A percentile compares a stretch with the other conserved stretches of the same genome.
Evolutionary conservation across 169 alveolate species (phyloP).

Genomic region (Babesia bigemina): DNA sequence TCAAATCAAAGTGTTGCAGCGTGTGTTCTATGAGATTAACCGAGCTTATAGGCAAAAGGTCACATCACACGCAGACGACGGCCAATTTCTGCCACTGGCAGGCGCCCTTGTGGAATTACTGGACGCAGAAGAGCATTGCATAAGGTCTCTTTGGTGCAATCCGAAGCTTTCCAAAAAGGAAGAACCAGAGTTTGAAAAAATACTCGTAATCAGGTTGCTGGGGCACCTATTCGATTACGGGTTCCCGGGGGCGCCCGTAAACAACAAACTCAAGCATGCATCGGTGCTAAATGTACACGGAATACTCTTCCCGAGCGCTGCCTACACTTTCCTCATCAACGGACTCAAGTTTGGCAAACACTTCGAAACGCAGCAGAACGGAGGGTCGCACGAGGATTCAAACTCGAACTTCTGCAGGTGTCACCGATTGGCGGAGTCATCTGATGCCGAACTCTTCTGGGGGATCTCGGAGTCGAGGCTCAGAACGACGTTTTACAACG

Average conservation of each 20-base stretch:
- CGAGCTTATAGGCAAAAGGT: background rate
- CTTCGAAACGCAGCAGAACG: conserved; percentile 61
- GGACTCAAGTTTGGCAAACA: conserved; percentile 69
- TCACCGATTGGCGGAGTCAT: conserved; percentile 35
- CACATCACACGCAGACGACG: background rate
- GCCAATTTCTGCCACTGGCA: conserved; percentile 49
- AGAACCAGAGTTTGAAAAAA: conserved; percentile 53
- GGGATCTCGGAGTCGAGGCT: conserved; percentile 72
- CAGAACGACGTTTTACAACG: conserved; percentile 27
- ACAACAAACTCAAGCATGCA: conserved; percentile 58
- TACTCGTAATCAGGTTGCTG: conserved; percentile 38
- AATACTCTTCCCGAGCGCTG: conserved; percentile 52
- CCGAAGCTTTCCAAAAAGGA: conserved; percentile 57
- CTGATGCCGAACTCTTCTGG: conserved; percentile 65
- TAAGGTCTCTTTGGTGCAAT: conserved; percentile 62
- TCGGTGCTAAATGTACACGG: conserved; percentile 63
- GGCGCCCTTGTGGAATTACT: conserved; percentile 61
- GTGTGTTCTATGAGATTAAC: too few relatives aligned
- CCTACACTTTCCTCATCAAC: conserved; percentile 48
- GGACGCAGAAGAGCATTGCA: conserved; percentile 70
- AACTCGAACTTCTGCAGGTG: conserved; percentile 65
- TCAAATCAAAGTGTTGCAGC: too few relatives aligned
- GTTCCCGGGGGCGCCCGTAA: conserved; percentile 53
- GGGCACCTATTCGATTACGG: conserved; percentile 65
- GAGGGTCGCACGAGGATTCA: conserved; percentile 72